Evolutionary conservation across 2,329 filamentous ascomycete species (phyloP), one percentile per base, ranked within the genome.

Genomic region (Pezicula carpinea): DNA sequence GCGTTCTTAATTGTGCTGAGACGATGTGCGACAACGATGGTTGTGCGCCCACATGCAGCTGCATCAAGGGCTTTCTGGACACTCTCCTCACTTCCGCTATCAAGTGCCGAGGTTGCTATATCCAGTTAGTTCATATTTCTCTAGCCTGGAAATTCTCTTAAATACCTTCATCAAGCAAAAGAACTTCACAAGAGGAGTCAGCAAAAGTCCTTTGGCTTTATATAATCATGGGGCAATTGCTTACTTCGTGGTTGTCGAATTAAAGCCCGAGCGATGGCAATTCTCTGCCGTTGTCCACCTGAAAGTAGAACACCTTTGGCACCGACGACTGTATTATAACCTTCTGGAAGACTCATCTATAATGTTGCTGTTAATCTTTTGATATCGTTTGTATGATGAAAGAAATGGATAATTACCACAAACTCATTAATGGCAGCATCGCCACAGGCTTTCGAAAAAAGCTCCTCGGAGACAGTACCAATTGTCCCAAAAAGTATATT

Each of bases 201-300:
- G 26, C 26, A 10, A 10, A 11, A 29, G 26, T 29, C 26, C 10
- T 29, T 29, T 29, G 5, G 26, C 26, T 11, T 29, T 29, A 29
- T 29, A 11, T n/a, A 29, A 11, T 29, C 26, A 11, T n/a, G 26
- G 13, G 13, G 8, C 13, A 11, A 2, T 29, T 29, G 26, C 26
- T 29, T 11, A 29, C 26, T 29, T 29, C 89, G 92, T 0, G 90
- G 90, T 56, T 95, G 87, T 7, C 85, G 90, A 22, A 95, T 87
- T 43, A 95, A 79, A 34, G 90, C 90, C 58, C 89, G 77, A 4
- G 90, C 89, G 64, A 96, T 96, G 11, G 90, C 89, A 60, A 96
- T 92, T 55, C 91, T 87, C 68, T 96, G 91, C 66, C 95, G 95
- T 67, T 96, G 91, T 17, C 91, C 91, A 64, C 91, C 91, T 44